Percentiles rank a stretch among this genome's conserved stretches.
phyloP scores from a whole-genome alignment of 2,329 filamentous ascomycete genomes.

The Waltergamsia citrina region DNA sequence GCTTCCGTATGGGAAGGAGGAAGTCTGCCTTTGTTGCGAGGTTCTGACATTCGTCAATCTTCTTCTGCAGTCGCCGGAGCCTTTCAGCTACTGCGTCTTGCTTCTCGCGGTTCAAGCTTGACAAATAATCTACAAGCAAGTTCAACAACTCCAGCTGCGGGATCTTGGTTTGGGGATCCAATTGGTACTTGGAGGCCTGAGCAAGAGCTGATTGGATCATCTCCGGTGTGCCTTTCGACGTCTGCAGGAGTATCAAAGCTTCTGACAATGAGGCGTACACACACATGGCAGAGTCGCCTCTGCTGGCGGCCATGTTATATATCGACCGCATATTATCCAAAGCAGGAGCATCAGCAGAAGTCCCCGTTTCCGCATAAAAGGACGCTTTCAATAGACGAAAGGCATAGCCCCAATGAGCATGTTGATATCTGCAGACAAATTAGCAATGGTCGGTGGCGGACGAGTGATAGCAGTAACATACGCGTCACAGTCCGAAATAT shows the following conservation, averaged over 20 bases:
- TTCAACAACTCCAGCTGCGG: constrained; percentile 58
- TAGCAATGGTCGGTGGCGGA: constrained; percentile 6
- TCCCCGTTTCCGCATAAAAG: constrained; percentile 53
- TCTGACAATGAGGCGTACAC: constrained; percentile 59
- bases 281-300: constrained; percentile 54
- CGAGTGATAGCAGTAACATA: constrained; percentile 23
- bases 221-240: constrained; percentile 54
- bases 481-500: constrained; percentile 60
- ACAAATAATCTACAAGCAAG: constrained; percentile 60
- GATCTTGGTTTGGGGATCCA: constrained; percentile 52
- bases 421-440: constrained; percentile 52
- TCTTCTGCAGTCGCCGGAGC: constrained; percentile 49
- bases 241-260: constrained; percentile 58
- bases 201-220: constrained; percentile 66
- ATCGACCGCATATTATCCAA: constrained; percentile 63
- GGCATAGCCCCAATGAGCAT: constrained; percentile 66
- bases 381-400: constrained; percentile 67
- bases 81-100: constrained; percentile 49
- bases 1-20: constrained; percentile 45
- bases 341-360: constrained; percentile 50
- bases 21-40: constrained; percentile 34
- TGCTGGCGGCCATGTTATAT: constrained; percentile 44
- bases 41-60: constrained; percentile 47
- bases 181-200: constrained; percentile 61
- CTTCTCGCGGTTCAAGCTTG: constrained; percentile 55